Evolutionary conservation across 2,329 filamentous ascomycete species (phyloP).

Genomic region (Penicillium janthinellum): DNA sequence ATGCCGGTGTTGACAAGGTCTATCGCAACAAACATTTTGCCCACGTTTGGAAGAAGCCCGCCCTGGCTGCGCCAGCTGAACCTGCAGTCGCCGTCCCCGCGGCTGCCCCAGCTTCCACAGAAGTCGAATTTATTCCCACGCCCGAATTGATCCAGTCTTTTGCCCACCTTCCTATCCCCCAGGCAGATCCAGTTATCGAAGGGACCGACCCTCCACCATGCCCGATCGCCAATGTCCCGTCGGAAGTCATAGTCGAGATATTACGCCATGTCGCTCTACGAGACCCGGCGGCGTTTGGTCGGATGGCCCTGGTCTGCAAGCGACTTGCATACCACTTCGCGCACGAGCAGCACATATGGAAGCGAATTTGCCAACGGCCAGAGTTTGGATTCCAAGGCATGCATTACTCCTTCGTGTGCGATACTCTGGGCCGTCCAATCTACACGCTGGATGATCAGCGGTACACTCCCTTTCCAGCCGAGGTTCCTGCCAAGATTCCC

Average conservation of each 20-base stretch:
- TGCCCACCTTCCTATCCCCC: slow-evolving; percentile 67
- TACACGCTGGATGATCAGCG: slow-evolving; percentile 32
- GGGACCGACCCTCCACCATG: slow-evolving; percentile 74
- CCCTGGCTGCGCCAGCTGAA: slow-evolving; percentile 50
- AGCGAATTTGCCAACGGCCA: slow-evolving; percentile 66
- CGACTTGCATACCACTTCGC: slow-evolving; percentile 80
- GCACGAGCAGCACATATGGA: slow-evolving; percentile 87
- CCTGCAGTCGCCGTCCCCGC: slow-evolving; percentile 53
- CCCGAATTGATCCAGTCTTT: slow-evolving; percentile 77
- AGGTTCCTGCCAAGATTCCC: slow-evolving; percentile 34
- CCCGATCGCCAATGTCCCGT: slow-evolving; percentile 73
- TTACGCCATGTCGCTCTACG: slow-evolving; percentile 70
- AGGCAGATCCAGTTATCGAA: slow-evolving; percentile 68
- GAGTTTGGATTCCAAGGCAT: slow-evolving; percentile 81
- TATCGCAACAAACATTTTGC: slow-evolving; percentile 95
- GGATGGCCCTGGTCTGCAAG: slow-evolving; percentile 80
- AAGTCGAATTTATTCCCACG: slow-evolving; percentile 54
- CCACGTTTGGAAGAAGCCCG: slow-evolving; percentile 55
- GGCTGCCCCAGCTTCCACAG: slow-evolving; percentile 59
- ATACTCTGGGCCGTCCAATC: slow-evolving; percentile 52
- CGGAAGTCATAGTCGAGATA: slow-evolving; percentile 82
- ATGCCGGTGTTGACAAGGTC: slow-evolving; percentile 76
- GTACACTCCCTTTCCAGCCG: slow-evolving; percentile 41
- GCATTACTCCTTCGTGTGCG: slow-evolving; percentile 75
- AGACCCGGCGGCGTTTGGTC: slow-evolving; percentile 76